Conservation (phyloP, 495 filamentous ascomycete genomes). For the Ramalina intermedia region DNA sequence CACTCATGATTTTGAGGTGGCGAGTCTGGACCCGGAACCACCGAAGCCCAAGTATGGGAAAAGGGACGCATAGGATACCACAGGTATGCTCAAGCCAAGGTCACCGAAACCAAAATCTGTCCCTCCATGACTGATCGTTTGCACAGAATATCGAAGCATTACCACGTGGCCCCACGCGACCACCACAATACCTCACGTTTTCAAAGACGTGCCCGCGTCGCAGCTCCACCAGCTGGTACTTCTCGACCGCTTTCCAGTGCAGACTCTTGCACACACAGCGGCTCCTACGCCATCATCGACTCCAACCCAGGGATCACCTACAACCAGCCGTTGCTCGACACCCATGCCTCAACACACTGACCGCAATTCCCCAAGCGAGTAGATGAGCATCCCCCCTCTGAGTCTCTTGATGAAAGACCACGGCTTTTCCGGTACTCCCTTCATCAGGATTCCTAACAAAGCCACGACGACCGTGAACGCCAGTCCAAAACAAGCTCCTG, state of each 20-base stretch:
- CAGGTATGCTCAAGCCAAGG: no score
- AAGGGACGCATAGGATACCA: no score
- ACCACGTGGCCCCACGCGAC: not conserved
- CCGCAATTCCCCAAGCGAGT: no score
- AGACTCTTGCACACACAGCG: not conserved
- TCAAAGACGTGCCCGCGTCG: not conserved
- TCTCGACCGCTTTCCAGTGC: not conserved
- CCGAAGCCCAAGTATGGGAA: no score
- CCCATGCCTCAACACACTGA: not conserved
- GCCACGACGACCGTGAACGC: not conserved
- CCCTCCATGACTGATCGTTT: no score
- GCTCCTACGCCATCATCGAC: not conserved
- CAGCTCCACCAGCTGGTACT: not conserved
- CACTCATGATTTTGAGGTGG: no score
- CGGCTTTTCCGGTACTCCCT: not conserved
- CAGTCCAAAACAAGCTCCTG: not conserved
- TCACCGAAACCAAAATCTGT: no score
- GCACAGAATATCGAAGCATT: no score
- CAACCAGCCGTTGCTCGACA: not conserved
- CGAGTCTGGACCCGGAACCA: no score
- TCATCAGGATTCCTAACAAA: not conserved
- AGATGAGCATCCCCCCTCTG: not conserved
- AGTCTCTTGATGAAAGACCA: not conserved
- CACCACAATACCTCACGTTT: not conserved
- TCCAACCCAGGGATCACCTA: not conserved